Conservation (phyloP, 2,329 filamentous ascomycete species). For the Cytospora mali region DNA sequence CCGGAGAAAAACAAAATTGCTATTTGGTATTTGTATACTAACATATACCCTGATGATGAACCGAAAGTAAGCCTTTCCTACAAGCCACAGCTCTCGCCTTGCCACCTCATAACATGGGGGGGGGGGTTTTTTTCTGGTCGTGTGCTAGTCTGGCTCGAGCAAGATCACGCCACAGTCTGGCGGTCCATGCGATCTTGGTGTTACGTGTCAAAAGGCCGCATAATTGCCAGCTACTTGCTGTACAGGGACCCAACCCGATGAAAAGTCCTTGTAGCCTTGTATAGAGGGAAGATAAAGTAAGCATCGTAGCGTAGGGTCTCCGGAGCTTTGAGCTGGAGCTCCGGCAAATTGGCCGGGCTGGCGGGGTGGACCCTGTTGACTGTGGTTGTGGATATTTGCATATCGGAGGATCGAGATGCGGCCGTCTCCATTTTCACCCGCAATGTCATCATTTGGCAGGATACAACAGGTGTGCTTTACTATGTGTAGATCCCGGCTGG, state of each 20-base stretch:
- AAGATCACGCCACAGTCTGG: slow-evolving; percentile 8
- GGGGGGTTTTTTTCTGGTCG: not conserved
- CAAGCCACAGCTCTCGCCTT: not conserved
- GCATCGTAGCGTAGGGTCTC: not conserved
- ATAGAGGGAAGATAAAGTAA: not conserved
- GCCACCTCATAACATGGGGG: not conserved
- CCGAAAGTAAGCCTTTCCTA: too few species aligned
- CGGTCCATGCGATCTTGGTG: not conserved
- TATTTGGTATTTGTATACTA: too few species aligned
- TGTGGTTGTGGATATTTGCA: slow-evolving; percentile 23
- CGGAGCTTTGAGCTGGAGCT: too few species aligned
- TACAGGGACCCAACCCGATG: too few species aligned
- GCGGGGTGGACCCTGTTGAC: slow-evolving; percentile 3
- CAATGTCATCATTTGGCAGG: slow-evolving; percentile 22
- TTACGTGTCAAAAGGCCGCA: not conserved
- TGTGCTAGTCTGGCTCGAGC: not conserved
- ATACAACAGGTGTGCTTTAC: too few species aligned
- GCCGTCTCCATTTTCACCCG: slow-evolving; percentile 22
- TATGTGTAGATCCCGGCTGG: slow-evolving; percentile 21
- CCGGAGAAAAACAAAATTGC: not conserved
- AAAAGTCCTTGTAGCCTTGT: too few species aligned
- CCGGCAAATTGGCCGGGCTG: not conserved
- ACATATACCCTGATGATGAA: too few species aligned
- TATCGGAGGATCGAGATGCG: slow-evolving; percentile 18
- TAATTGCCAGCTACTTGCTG: too few species aligned